These are phyloP conservation scores for Voacanga thouarsii DNA, from an alignment of 257 asterid species.

Conservation along the genomic window DNA sequence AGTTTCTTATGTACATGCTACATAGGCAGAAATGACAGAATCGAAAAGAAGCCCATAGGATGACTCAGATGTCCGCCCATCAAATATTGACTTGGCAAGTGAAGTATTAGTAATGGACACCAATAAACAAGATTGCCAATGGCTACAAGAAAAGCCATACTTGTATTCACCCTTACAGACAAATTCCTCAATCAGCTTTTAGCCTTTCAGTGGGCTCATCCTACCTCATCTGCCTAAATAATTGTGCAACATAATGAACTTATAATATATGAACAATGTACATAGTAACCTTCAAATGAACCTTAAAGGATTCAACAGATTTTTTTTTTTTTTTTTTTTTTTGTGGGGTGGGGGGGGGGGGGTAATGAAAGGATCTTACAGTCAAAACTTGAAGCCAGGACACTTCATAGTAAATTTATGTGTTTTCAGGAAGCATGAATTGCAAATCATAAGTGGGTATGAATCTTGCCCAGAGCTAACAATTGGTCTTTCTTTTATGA, in stretches of 20 bases:
- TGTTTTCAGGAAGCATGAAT: neutral
- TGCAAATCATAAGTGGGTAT: neutral
- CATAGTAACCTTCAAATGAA: neutral
- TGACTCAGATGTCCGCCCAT: neutral
- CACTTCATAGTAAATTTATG: neutral
- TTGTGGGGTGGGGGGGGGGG: no score
- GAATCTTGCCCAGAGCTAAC: neutral
- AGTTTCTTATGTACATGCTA: neutral
- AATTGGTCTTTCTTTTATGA: neutral
- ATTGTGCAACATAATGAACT: neutral
- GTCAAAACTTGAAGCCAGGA: neutral
- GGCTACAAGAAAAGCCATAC: neutral
- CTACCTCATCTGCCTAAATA: slow-evolving; percentile 3
- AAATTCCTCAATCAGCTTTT: neutral
- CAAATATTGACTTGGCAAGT: slow-evolving; percentile 1
- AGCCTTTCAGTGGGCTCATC: neutral
- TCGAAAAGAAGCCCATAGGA: neutral
- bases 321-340: no score
- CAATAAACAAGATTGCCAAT: neutral
- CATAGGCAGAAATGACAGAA: neutral
- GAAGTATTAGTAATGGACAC: neutral
- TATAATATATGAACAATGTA: neutral
- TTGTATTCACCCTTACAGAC: neutral
- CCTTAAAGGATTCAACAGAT: no score
- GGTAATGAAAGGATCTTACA: neutral